phyloP scores from a whole-genome alignment of 257 asterid genomes.

The Cynanchum wilfordii region DNA sequence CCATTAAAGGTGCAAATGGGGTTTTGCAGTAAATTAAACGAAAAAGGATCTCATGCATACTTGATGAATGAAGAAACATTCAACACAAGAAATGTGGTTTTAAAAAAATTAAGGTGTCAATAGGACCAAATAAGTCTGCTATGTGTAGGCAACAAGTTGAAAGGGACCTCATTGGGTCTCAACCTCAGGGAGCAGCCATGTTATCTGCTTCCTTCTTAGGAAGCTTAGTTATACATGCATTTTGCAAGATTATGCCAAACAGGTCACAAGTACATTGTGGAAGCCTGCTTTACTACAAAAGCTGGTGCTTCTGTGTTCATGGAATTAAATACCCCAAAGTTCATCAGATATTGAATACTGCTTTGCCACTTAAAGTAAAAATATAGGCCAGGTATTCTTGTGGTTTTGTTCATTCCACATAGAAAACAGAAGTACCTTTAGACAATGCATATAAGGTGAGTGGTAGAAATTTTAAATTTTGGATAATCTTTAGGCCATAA shows the following conservation, averaged over 20 bases:
- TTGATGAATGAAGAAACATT: not conserved
- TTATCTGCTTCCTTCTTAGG: not conserved
- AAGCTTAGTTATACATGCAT: not conserved
- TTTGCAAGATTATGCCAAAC: not conserved
- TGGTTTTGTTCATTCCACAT: not conserved
- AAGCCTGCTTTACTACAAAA: not conserved
- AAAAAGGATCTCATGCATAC: not conserved
- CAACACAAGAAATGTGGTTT: not conserved
- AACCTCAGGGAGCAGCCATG: not conserved
- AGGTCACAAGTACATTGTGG: not conserved
- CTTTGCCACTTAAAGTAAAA: not conserved
- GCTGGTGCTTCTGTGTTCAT: not conserved
- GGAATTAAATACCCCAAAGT: not conserved
- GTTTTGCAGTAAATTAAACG: not conserved
- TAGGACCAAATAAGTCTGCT: not conserved
- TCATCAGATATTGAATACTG: not conserved
- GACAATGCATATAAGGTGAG: not conserved
- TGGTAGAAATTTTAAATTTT: not conserved
- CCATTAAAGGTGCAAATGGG: not conserved
- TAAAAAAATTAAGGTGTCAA: not conserved
- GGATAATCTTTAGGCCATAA: not conserved
- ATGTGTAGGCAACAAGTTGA: not conserved
- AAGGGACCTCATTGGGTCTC: not conserved
- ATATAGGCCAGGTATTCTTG: not conserved
- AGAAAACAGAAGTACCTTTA: not conserved